Evolutionary conservation across 2,329 filamentous ascomycete genomes (phyloP), one percentile per base, ranked within the genome.

Genomic region (Hortaea werneckii): DNA sequence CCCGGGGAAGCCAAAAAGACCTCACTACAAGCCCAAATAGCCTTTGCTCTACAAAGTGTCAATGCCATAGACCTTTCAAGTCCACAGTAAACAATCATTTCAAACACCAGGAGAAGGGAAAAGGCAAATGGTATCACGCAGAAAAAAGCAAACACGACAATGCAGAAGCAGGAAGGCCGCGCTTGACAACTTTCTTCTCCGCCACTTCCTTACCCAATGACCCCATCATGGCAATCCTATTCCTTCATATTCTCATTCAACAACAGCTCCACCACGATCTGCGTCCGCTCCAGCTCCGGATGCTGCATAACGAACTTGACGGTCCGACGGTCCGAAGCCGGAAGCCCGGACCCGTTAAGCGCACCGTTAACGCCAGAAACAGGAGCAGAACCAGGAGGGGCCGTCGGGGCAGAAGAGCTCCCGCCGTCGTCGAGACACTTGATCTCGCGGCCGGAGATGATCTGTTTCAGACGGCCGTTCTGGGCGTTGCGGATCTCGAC

Each of bases 221-320:
- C n/a, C n/a, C n/a, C n/a, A n/a, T n/a, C n/a, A n/a, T n/a, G n/a
- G n/a, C n/a, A n/a, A n/a, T n/a, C n/a, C n/a, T 40, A 49, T 48
- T 65, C 63, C 54, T 62, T 64, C 57, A 63, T 57, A 37, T 87
- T 89, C 59, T 94, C 86, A 64, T 96, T 96, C 56, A 96, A 76
- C 54, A 95, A 70, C 76, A 98, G 76, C 70, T 98, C 92, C 52
- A 96, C 73, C 52, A 98, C 82, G 54, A 98, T 81, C 71, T 95
- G 89, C 60, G 81, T 83, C 43, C 85, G 81, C 48, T 87, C 78
- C 52, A 85, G 74, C 67, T 94, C 86, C 0, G 92, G 92, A 69
- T 98, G 92, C 60, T 87, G 86, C 86, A 98, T 89, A 58, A 83
- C 84, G 56, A 98, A 79, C 77, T 98, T 98, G 58, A 96, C 83